Base-by-base conservation (phyloP, 1,284 basidiomycete species). In the Agaricales sp. region DNA sequence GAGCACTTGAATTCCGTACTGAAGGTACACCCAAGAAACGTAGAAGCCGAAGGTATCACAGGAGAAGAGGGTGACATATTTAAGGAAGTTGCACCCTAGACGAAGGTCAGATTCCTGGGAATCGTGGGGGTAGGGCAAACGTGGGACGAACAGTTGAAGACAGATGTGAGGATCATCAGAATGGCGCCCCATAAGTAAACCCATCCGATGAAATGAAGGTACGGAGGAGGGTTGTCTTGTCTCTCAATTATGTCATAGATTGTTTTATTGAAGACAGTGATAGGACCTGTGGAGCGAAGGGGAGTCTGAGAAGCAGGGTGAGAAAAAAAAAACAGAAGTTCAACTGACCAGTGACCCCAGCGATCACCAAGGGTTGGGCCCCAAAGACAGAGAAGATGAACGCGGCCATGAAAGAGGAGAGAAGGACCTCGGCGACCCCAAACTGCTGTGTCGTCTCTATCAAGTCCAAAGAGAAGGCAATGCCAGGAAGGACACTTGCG, bases 1-100 rank as follows among this genome's bases (percentile, higher is more conserved):
- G 52, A 88, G 67, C 20, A 92, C 80, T 67, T 92, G 89, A 8
- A 91, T 78, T 16, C 90, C 89, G 53, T 92, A 92, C 65, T 92
- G 86, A n/a, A 92, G 75, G 59, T 93, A 94, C 1, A 92, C 82
- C 79, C 80, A 85, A 13, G 81, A 81, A 3, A 93, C 89, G 61
- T 92, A 92, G 64, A 94, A 92, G 2, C 93, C 92, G 60, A 95
- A 95, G 0, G 92, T 96, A 57, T 96, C 90, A 59, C 90, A 93
- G 1, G 92, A 89, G 69, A 97, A 88, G 12, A 91, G 73, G 0
- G 92, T 94, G 21, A 95, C 89, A 59, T 90, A 92, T 73, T 77
- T 79, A 26, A 92, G 71, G 53, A 88, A 85, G 59, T 87, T 85
- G 57, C 86, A 88, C 70, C 79, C 90, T 92, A 52, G 50, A 53